Evolutionary conservation across 768 basidiomycete species (phyloP), one percentile per base, ranked within the genome.

Genomic region (Phylloporus scabripes): DNA sequence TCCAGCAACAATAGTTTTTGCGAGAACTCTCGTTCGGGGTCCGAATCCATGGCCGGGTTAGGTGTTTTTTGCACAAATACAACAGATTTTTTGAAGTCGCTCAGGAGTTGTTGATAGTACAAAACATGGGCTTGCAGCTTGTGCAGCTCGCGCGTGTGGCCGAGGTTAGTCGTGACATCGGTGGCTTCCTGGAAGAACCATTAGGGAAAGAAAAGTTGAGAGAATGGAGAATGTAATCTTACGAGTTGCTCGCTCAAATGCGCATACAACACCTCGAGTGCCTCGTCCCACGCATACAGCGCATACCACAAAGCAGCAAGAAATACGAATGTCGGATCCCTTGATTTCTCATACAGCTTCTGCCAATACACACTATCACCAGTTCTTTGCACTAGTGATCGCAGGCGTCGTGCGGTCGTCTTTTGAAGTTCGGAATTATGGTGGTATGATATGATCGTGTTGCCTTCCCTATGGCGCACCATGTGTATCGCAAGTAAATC

Each of bases 211-310:
- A 21, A 39, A 44, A 0, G 9, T 39, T 9, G 5, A 31, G 5
- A 17, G 8, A 44, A 39, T 4, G 10, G 4, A 18, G 6, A 40
- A 39, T 4, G 11, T 6, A 6, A 5, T 4, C 61, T 41, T 57
- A 80, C 79, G 63, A 83, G 63, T 48, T 37, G 24, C 40, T 52
- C 68, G 49, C 72, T 75, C 20, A 82, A 72, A 54, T 82, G 77
- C 9, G 56, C 53, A 48, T 80, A 81, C 31, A 82, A 56, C 12
- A 65, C 62, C 54, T 81, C 80, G 21, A 81, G 67, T 0, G 78
- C 65, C 59, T 83, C 78, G 42, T 82, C 81, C 79, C 81, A 82
- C 0, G 79, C 73, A 56, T 82, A 82, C 23, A 81, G 55, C 0
- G 78, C 74, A 48, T 80, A 80, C 81, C 81, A 82, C 20, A 82